phyloP scores from a whole-genome alignment of 208 protist genomes.

The Crithidia bombi region DNA sequence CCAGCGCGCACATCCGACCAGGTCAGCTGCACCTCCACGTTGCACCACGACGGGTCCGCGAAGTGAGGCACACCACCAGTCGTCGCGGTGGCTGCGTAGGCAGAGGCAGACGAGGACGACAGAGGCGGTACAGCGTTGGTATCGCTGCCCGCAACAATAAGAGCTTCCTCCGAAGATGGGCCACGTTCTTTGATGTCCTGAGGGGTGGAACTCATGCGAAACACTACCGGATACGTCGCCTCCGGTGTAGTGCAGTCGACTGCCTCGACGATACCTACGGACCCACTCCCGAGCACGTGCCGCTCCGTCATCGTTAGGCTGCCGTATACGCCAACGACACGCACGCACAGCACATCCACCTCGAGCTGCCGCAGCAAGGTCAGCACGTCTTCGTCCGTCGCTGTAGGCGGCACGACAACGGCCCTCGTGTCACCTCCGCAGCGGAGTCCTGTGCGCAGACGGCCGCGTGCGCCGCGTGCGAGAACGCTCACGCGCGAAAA shows the following conservation, averaged over 20 bases:
- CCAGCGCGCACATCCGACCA: neutral
- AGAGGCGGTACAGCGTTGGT: neutral
- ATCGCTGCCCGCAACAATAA: neutral
- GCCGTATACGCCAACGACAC: conserved; percentile 46
- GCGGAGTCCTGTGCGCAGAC: conserved; percentile 4
- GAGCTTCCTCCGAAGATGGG: neutral
- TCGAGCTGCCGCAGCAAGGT: conserved; percentile 35
- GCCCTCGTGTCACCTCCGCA: neutral
- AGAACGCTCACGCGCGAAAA: conserved; percentile 20
- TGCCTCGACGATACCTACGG: conserved; percentile 46
- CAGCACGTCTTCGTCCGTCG: conserved; percentile 24
- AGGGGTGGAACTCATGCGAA: conserved; percentile 21
- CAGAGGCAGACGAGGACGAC: neutral
- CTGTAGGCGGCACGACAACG: conserved; percentile 10
- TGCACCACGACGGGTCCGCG: conserved; percentile 28
- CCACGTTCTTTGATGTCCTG: neutral
- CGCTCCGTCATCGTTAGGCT: conserved; percentile 52
- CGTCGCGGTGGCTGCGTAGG: neutral
- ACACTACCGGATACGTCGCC: conserved; percentile 26
- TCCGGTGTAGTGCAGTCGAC: conserved; percentile 62
- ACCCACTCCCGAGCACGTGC: conserved; percentile 48
- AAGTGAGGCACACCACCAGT: conserved; percentile 6
- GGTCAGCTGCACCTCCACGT: conserved; percentile 29
- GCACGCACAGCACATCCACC: conserved; percentile 64
- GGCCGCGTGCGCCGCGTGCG: conserved; percentile 22